These are phyloP conservation scores for Corylus avellana DNA, from an alignment of 306 rosid genomes.

Conservation along the genomic window DNA sequence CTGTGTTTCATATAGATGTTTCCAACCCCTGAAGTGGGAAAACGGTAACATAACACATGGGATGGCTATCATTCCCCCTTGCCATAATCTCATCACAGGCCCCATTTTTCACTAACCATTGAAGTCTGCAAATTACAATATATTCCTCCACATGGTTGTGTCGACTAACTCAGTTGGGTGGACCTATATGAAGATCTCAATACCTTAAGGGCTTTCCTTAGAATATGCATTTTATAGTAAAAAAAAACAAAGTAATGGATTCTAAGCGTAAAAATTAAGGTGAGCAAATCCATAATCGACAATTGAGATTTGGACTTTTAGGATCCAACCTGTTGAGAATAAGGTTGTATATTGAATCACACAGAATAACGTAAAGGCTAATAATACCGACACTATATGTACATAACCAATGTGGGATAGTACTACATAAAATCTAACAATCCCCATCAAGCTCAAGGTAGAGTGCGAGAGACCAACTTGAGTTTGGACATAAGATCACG, in stretches of 20 bases:
- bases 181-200: conserved; percentile 26
- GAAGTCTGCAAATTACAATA: conserved; percentile 20
- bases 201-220: neutral
- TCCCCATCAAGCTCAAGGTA: no score
- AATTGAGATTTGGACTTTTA: neutral
- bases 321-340: no score
- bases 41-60: conserved; percentile 60
- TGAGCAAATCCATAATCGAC: neutral
- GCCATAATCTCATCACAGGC: conserved; percentile 37
- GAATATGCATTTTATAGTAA: neutral
- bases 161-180: conserved; percentile 32
- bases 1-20: conserved; percentile 12
- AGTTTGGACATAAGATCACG: no score
- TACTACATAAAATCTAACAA: no score
- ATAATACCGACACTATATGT: no score
- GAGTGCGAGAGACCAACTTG: no score
- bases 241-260: neutral
- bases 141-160: conserved; percentile 57
- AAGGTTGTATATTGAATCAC: no score
- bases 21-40: conserved; percentile 34
- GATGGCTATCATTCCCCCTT: conserved; percentile 37
- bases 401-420: no score
- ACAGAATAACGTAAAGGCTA: no score
- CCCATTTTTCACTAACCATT: conserved; percentile 41
- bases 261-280: neutral